phyloP scores from a whole-genome alignment of 176 grass and related monocot genomes.

The Tillandsia fasciculata region DNA sequence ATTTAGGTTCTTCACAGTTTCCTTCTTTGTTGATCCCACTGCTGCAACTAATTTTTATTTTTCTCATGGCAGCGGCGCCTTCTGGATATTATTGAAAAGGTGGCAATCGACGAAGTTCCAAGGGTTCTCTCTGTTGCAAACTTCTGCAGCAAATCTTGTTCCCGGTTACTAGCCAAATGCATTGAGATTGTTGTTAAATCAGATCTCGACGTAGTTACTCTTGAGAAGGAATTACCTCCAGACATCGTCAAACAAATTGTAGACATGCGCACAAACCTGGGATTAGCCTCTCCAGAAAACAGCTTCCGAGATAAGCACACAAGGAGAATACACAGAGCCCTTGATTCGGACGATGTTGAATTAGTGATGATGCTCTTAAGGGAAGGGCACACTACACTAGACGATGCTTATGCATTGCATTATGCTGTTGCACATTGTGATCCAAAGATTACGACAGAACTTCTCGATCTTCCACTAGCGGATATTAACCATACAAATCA shows the following conservation, averaged over 20 bases:
- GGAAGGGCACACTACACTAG: slow-evolving; percentile 77
- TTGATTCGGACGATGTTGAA: slow-evolving; percentile 85
- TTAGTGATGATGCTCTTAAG: slow-evolving; percentile 72
- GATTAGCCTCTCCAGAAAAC: slow-evolving; percentile 30
- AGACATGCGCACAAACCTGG: slow-evolving; percentile 40
- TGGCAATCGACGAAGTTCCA: slow-evolving; percentile 60
- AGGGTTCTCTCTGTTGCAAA: slow-evolving; percentile 60
- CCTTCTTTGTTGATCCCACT: neutral
- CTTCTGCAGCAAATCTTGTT: slow-evolving; percentile 54
- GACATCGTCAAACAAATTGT: slow-evolving; percentile 53
- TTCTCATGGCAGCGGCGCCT: slow-evolving; percentile 54
- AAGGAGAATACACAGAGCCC: slow-evolving; percentile 61
- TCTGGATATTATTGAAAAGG: slow-evolving; percentile 73
- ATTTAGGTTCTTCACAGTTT: neutral
- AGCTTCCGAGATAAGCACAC: slow-evolving; percentile 51
- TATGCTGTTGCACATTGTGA: slow-evolving; percentile 90
- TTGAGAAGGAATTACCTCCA: slow-evolving; percentile 55
- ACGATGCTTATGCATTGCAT: slow-evolving; percentile 82
- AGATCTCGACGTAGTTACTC: slow-evolving; percentile 54
- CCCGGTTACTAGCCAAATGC: slow-evolving; percentile 45
- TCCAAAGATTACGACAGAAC: slow-evolving; percentile 74
- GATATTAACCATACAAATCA: slow-evolving; percentile 76
- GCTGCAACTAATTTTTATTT: neutral
- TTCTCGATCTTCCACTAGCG: slow-evolving; percentile 71
- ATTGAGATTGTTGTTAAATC: slow-evolving; percentile 56